Conservation (phyloP, 2,329 filamentous ascomycete genomes). For the Microcyclospora pomicola region DNA sequence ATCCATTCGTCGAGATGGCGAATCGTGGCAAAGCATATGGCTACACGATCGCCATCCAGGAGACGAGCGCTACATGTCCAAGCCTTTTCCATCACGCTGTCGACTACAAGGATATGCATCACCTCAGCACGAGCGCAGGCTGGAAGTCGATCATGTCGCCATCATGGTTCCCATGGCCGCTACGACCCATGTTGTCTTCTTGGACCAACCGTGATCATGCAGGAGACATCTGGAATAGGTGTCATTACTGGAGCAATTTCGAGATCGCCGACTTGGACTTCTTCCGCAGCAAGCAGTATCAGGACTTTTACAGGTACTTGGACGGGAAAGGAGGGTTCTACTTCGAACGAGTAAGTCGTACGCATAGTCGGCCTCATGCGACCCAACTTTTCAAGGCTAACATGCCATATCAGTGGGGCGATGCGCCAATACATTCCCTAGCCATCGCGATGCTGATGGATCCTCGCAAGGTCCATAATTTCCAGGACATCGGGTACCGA, state of each 20-base stretch:
- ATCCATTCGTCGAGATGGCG: constrained; percentile 25
- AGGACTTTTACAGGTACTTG: constrained; percentile 37
- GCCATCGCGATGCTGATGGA: constrained; percentile 78
- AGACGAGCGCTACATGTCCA: constrained; percentile 31
- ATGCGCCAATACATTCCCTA: constrained; percentile 94
- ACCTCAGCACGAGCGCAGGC: not conserved
- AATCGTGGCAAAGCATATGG: constrained; percentile 27
- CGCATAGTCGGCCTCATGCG: not conserved
- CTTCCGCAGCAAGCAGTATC: constrained; percentile 36
- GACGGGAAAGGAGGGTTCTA: constrained; percentile 37
- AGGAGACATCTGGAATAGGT: constrained; percentile 35
- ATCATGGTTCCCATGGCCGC: not conserved
- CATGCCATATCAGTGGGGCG: constrained; percentile 63
- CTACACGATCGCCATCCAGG: constrained; percentile 40
- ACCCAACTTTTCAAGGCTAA: constrained; percentile 24
- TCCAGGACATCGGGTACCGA: constrained; percentile 95
- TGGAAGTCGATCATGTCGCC: not conserved
- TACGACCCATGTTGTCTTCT: too few relatives aligned
- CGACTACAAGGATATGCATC: constrained; percentile 28
- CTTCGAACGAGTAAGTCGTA: constrained; percentile 23
- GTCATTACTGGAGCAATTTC: constrained; percentile 40
- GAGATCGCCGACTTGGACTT: constrained; percentile 38
- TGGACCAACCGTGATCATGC: not conserved
- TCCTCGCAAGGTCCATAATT: constrained; percentile 85
- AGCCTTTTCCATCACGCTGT: constrained; percentile 35